Evolutionary conservation across 352 stramenopile genomes (phyloP).

Genomic region (Phytophthora citricola): DNA sequence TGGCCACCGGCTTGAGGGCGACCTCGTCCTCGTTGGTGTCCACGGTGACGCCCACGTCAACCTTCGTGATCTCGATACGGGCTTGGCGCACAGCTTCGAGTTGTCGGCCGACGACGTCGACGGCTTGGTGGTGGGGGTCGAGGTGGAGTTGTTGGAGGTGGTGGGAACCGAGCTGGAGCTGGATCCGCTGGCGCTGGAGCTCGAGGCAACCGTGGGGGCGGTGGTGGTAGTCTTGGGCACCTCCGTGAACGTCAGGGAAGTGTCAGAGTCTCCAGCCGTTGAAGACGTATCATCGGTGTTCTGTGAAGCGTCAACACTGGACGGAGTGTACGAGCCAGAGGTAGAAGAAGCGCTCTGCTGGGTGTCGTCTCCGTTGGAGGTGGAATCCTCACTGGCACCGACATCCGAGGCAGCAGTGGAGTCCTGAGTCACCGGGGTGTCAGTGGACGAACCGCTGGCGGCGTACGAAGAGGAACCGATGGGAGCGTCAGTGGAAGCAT

Average conservation of each 20-base stretch:
- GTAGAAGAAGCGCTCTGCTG: constrained; percentile 1
- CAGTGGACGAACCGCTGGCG: constrained; percentile 2
- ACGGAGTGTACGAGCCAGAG: constrained; percentile 5
- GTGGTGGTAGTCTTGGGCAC: constrained; percentile 5
- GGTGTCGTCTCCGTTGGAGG: constrained; percentile 8
- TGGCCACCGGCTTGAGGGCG: constrained; percentile 54
- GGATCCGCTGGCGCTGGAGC: constrained; percentile 14
- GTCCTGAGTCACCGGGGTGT: not conserved
- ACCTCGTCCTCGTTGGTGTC: constrained; percentile 61
- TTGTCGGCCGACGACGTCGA: constrained; percentile 7
- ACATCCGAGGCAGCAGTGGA: not conserved
- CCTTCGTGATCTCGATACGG: constrained; percentile 49
- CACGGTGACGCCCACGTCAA: constrained; percentile 44
- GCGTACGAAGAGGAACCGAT: constrained; percentile 6
- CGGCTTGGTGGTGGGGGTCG: constrained; percentile 12
- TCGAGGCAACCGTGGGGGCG: constrained; percentile 2
- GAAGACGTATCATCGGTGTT: constrained; percentile 8
- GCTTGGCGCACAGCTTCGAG: constrained; percentile 51
- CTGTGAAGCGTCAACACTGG: constrained; percentile 3
- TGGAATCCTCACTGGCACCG: not conserved
- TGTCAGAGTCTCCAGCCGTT: constrained; percentile 9
- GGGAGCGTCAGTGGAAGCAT: not conserved
- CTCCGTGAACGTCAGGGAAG: not conserved
- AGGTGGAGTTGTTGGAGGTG: constrained; percentile 12
- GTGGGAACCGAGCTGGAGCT: not conserved